Percentiles rank a stretch among this genome's conserved stretches.
Evolutionary conservation across 805 yeast species (phyloP).

Genomic region (Allodekkera sacchari): DNA sequence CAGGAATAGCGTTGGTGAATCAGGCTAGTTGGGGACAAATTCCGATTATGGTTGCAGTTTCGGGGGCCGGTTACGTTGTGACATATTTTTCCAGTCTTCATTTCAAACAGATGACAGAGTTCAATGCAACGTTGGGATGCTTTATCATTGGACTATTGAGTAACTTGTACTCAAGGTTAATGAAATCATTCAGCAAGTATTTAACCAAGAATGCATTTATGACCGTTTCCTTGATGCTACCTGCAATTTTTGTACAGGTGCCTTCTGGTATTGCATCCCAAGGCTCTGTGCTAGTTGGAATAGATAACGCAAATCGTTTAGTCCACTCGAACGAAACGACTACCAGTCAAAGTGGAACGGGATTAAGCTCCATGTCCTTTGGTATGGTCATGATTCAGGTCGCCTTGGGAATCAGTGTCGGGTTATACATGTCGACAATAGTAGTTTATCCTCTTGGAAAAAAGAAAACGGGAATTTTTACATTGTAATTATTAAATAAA

Average conservation of each 20-base stretch:
- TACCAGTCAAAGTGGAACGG: constrained; percentile 13
- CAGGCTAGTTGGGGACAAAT: constrained; percentile 80
- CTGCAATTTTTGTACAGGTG: constrained; percentile 90
- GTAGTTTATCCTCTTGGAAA: constrained; percentile 91
- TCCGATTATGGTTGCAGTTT: constrained; percentile 73
- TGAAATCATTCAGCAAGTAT: constrained; percentile 48
- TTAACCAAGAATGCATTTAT: constrained; percentile 29
- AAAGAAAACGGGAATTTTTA: constrained; percentile 78
- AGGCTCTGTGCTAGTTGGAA: constrained; percentile 75
- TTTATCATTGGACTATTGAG: constrained; percentile 85
- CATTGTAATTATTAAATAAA: constrained; percentile 34
- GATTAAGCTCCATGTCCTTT: constrained; percentile 34
- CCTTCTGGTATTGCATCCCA: constrained; percentile 94
- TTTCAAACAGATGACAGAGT: constrained; percentile 56
- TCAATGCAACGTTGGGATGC: constrained; percentile 86
- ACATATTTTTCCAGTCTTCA: constrained; percentile 71
- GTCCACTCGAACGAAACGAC: constrained; percentile 30
- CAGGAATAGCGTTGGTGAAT: constrained; percentile 59
- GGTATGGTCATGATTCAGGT: constrained; percentile 89
- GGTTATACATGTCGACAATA: constrained; percentile 83
- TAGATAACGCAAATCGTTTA: constrained; percentile 63
- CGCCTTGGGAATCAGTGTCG: constrained; percentile 89
- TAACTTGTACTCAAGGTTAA: constrained; percentile 77
- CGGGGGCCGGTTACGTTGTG: constrained; percentile 76
- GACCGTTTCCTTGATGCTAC: constrained; percentile 93